phyloP scores from a whole-genome alignment of 73 alveolate genomes.

The Tetrahymena thermophila region DNA sequence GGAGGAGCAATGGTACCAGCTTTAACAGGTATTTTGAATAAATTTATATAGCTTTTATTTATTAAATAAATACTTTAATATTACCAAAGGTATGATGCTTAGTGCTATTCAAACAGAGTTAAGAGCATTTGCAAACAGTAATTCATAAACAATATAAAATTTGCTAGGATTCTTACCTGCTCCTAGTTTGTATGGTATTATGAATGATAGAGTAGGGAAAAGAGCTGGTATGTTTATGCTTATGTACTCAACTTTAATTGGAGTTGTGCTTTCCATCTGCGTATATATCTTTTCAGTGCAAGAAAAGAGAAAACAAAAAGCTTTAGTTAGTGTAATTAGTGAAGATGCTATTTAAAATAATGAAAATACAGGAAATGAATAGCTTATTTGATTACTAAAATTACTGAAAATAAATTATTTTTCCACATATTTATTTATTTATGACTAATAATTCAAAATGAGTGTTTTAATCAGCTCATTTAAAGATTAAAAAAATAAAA shows the following conservation, averaged over 20 bases:
- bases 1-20: slow-evolving; percentile 92
- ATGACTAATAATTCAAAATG: too few species aligned
- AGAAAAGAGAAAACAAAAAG: neutral
- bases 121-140: slow-evolving; percentile 85
- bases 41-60: too few species aligned
- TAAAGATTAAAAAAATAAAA: too few species aligned
- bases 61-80: neutral
- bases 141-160: slow-evolving; percentile 74
- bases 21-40: slow-evolving; percentile 48
- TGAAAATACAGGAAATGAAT: neutral
- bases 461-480: too few species aligned
- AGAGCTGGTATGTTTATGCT: slow-evolving; percentile 47
- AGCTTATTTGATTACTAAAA: neutral
- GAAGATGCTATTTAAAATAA: neutral
- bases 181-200: slow-evolving; percentile 85
- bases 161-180: slow-evolving; percentile 91
- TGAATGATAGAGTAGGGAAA: slow-evolving; percentile 22
- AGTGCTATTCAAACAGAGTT: slow-evolving; percentile 59
- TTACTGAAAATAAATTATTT: too few species aligned
- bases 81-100: slow-evolving; percentile 51
- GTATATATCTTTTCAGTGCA: neutral
- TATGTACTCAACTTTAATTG: slow-evolving; percentile 27
- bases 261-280: slow-evolving; percentile 10
- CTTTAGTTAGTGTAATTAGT: neutral
- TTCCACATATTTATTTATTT: neutral